These are phyloP conservation scores for Leishmania guyanensis DNA, from an alignment of 208 protist genomes.

Conservation along the genomic window DNA sequence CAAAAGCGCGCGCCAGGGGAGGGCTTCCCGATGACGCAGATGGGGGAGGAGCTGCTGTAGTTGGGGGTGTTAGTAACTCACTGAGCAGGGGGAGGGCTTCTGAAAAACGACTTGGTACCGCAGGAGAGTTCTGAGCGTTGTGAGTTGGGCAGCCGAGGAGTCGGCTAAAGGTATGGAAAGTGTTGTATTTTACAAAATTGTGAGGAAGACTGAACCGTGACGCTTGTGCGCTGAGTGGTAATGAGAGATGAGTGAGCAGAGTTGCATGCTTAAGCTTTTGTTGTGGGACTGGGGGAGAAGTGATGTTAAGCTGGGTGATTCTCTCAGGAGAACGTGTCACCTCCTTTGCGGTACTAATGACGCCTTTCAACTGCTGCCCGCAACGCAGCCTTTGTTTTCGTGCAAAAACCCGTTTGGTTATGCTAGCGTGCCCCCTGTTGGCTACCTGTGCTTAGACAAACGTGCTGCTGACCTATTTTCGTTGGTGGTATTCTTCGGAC, in stretches of 20 bases:
- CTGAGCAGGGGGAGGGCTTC: not conserved
- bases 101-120: not conserved
- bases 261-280: no score
- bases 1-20: slow-evolving; percentile 60
- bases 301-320: no score
- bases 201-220: not conserved
- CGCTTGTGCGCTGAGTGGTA: no score
- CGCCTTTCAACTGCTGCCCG: not conserved
- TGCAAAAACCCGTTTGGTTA: not conserved
- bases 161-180: no score
- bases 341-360: not conserved
- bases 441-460: not conserved
- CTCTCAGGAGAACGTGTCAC: not conserved
- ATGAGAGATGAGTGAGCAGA: not conserved
- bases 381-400: not conserved
- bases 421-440: not conserved
- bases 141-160: not conserved
- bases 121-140: not conserved
- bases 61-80: not conserved
- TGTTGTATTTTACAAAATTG: not conserved
- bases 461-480: not conserved
- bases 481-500: not conserved
- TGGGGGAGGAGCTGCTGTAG: slow-evolving; percentile 38
- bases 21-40: slow-evolving; percentile 59
- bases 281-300: not conserved